Evolutionary conservation across 179 eudicot species (phyloP), one percentile per base, ranked within the genome.

Genomic region (Sideroxylon spinosum): DNA sequence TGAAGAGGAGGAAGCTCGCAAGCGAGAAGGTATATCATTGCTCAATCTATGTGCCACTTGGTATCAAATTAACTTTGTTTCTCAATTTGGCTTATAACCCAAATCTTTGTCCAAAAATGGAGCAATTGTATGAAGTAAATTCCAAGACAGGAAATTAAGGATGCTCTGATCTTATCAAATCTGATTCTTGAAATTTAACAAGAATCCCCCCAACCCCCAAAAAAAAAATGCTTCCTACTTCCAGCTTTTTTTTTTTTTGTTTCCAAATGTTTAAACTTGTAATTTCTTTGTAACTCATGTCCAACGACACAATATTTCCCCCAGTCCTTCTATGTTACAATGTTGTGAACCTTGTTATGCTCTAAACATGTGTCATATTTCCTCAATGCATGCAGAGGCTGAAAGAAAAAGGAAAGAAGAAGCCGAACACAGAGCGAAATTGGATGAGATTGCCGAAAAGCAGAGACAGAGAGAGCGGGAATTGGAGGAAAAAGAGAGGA

Each of bases 401-500:
- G 97, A 93, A 84, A 88, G 90, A 81, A 87, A 75, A 59, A 95
- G 69, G 88, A 95, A 84, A 80, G 97, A 91, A 87, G 98, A 89
- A 67, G 94, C 95, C 1, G 98, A 91, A 74, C 86, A 82, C 10
- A 85, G 71, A 79, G 97, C 92, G 2, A 95, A 90, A 84, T 75
- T 95, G 82, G 95, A 91, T 28, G 95, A 82, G 81, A 95, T 95
- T 71, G 97, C 97, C 26, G 97, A 88, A 78, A 95, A 86, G 86
- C 98, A 95, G 85, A 86, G 95, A 68, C 92, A 88, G 71, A 79
- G 97, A 73, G 97, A 93, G 82, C 80, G 62, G 68, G 98, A 95
- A 82, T 84, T 91, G 70, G 98, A 95, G 82, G 97, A 93, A 52
- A 91, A 87, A 81, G 92, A 85, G 71, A 87, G 84, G 84, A 74